phyloP scores from a whole-genome alignment of 148 eudicot genomes.

The Talinum fruticosum region DNA sequence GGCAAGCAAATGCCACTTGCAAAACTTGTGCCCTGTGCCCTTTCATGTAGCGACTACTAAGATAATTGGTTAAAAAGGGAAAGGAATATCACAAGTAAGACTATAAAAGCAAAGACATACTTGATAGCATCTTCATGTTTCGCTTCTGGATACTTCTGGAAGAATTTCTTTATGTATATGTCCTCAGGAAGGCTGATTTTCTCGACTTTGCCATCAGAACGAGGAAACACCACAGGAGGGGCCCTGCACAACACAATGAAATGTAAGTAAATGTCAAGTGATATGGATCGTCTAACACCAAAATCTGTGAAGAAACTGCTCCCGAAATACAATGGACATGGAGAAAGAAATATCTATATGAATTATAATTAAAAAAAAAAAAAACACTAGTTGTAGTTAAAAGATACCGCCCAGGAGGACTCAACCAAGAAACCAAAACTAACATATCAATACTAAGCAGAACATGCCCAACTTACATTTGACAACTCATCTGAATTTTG shows the following conservation, averaged over 20 bases:
- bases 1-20: not conserved
- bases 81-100: not conserved
- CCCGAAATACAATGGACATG: not conserved
- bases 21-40: not conserved
- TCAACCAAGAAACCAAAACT: not conserved
- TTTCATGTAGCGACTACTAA: not conserved
- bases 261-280: not conserved
- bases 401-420: not conserved
- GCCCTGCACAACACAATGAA: constrained; percentile 46
- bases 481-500: not conserved
- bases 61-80: not conserved
- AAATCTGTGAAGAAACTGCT: not conserved
- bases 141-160: constrained; percentile 64
- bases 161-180: constrained; percentile 64
- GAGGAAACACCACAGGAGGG: constrained; percentile 82
- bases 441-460: not conserved
- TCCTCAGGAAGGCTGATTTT: constrained; percentile 77
- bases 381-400: not conserved
- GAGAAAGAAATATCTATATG: too few species aligned
- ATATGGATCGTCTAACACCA: not conserved
- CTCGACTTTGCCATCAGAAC: constrained; percentile 55
- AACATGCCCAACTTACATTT: not conserved
- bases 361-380: not conserved
- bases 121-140: constrained; percentile 75
- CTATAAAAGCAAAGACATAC: constrained; percentile 37